Percentiles rank a stretch among this genome's conserved stretches.
These are phyloP conservation scores for Schizonepeta tenuifolia DNA, from an alignment of 257 asterid species.

Conservation along the genomic window DNA sequence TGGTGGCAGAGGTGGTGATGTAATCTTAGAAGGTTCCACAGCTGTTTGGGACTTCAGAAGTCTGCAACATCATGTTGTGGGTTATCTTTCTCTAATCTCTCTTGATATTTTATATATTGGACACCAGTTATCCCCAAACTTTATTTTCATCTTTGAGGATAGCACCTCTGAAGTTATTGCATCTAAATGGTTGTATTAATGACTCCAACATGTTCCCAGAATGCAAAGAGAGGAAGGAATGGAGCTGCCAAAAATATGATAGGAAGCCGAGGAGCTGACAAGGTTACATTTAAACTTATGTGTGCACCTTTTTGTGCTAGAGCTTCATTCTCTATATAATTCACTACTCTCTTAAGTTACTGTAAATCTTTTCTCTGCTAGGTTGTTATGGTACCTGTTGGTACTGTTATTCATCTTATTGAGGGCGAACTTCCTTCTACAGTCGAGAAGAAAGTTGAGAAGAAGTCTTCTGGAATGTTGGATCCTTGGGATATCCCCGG, in stretches of 20 bases:
- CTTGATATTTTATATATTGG: not conserved
- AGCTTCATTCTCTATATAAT: conserved; percentile 23
- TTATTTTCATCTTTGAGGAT: conserved; percentile 8
- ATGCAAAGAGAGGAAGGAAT: conserved; percentile 88
- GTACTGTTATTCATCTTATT: conserved; percentile 84
- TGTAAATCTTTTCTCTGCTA: conserved; percentile 34
- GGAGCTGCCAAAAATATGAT: conserved; percentile 88
- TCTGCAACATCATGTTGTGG: conserved; percentile 82
- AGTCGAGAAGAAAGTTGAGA: conserved; percentile 54
- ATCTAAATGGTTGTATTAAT: conserved; percentile 16
- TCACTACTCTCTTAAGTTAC: conserved; percentile 14
- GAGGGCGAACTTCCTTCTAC: conserved; percentile 76
- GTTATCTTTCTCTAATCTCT: conserved; percentile 39
- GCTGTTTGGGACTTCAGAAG: conserved; percentile 92
- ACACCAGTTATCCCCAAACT: conserved; percentile 2
- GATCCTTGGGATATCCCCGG: conserved; percentile 96
- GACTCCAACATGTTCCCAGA: conserved; percentile 45
- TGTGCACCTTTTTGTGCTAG: conserved; percentile 19
- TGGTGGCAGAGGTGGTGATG: conserved; percentile 98
- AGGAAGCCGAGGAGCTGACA: conserved; percentile 90
- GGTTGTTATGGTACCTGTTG: conserved; percentile 89
- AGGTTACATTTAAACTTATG: conserved; percentile 52
- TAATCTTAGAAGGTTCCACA: conserved; percentile 78
- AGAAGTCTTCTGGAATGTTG: conserved; percentile 52
- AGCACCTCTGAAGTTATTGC: conserved; percentile 21